These are phyloP conservation scores for Euphorbia tirucalli DNA, from an alignment of 345 rosid genomes.

Conservation along the genomic window DNA sequence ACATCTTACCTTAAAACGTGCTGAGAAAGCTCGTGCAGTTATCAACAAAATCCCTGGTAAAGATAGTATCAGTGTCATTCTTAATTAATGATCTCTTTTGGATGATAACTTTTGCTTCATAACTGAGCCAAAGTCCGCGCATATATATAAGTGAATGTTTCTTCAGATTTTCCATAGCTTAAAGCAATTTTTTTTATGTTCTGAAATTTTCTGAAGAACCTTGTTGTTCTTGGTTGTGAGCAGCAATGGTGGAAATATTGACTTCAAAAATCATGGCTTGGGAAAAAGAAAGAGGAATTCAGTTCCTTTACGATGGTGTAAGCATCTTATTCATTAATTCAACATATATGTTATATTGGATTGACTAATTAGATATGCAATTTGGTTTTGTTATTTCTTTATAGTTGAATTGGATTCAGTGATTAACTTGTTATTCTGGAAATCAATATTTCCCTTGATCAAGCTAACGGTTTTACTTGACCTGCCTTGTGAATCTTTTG, in stretches of 20 bases:
- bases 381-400: background rate
- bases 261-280: conserved; percentile 49
- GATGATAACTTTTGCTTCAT: background rate
- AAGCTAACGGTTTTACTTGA: background rate
- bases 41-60: conserved; percentile 76
- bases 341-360: background rate
- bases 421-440: background rate
- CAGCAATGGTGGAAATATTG: conserved; percentile 61
- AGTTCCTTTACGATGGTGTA: conserved; percentile 76
- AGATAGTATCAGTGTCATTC: background rate
- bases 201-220: background rate
- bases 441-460: background rate
- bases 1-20: conserved; percentile 66
- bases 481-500: conserved; percentile 10
- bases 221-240: conserved; percentile 21
- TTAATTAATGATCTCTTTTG: background rate
- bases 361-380: background rate
- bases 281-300: conserved; percentile 64
- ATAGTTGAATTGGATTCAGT: background rate
- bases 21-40: conserved; percentile 65
- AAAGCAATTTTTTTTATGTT: background rate
- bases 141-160: background rate
- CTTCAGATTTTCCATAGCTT: background rate
- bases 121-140: background rate
- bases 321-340: conserved; percentile 24